phyloP scores from a whole-genome alignment of 2,329 filamentous ascomycete genomes.

The Botrytis byssoidea region DNA sequence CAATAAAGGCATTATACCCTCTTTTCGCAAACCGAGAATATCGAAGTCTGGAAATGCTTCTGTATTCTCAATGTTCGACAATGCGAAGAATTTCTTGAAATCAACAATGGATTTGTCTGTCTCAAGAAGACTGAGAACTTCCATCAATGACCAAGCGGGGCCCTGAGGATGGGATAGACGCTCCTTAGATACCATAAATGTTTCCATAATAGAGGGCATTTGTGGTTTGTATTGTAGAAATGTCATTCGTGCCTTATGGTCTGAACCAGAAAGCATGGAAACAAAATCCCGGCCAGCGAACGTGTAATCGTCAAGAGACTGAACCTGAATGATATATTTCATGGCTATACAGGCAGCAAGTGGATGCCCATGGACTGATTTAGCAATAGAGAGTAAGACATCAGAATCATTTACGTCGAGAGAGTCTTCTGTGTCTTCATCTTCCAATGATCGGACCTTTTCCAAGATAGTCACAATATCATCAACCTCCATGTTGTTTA shows the following conservation, averaged over 20 bases:
- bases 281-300: conserved; percentile 1
- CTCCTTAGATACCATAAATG: conserved; percentile 5
- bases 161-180: neutral
- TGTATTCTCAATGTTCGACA: neutral
- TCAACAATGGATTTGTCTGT: neutral
- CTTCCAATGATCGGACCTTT: neutral
- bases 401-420: neutral
- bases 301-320: neutral
- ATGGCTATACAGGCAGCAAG: conserved; percentile 11
- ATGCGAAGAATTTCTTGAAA: conserved; percentile 1
- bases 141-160: neutral
- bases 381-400: neutral
- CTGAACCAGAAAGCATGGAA: neutral
- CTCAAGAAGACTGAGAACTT: neutral
- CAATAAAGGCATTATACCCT: neutral
- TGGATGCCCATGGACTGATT: neutral
- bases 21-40: neutral
- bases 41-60: neutral
- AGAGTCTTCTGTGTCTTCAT: neutral
- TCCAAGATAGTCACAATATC: neutral
- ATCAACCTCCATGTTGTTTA: neutral
- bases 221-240: conserved; percentile 2
- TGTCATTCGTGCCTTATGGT: neutral
- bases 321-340: conserved; percentile 4
- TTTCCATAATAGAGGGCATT: conserved; percentile 4